These are phyloP conservation scores for Melanopsichium pennsylvanicum DNA, from an alignment of 1,284 basidiomycete genomes.

Conservation along the genomic window DNA sequence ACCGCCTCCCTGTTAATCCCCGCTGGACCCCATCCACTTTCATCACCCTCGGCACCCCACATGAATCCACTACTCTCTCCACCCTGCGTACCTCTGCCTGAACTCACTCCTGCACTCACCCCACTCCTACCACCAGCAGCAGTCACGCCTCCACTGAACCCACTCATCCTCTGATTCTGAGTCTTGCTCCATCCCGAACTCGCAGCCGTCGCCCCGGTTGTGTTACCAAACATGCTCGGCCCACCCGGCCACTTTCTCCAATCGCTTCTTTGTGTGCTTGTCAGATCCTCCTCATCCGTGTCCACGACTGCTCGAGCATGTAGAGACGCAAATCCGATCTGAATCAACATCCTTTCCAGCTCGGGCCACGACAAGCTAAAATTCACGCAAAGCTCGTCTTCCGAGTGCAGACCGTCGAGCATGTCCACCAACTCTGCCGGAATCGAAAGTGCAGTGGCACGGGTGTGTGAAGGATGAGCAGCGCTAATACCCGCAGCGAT, in stretches of 20 bases:
- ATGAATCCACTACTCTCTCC: conserved; percentile 20
- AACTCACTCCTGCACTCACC: conserved; percentile 11
- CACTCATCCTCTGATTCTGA: conserved; percentile 20
- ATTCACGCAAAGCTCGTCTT: conserved; percentile 84
- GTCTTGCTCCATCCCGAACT: conserved; percentile 42
- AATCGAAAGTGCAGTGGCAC: conserved; percentile 3
- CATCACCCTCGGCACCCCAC: conserved; percentile 41
- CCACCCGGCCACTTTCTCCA: conserved; percentile 23
- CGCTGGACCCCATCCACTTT: conserved; percentile 14
- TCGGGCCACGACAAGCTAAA: conserved; percentile 85
- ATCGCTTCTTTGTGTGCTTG: conserved; percentile 13
- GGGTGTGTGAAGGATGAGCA: background rate
- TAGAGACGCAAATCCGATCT: conserved; percentile 22
- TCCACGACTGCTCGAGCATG: background rate
- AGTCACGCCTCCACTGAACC: conserved; percentile 10
- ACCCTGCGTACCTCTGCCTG: background rate
- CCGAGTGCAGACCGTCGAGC: conserved; percentile 86
- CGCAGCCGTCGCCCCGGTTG: conserved; percentile 6
- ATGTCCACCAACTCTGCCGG: conserved; percentile 71
- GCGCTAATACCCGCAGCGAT: conserved; percentile 9
- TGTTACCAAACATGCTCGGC: conserved; percentile 1
- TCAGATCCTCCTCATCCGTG: conserved; percentile 35
- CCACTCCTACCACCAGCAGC: conserved; percentile 8
- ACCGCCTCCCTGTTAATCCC: conserved; percentile 32
- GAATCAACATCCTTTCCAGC: conserved; percentile 76